These are phyloP conservation scores for Pedinophyceae sp. DNA, from an alignment of 139 green algal genomes.

Conservation along the genomic window DNA sequence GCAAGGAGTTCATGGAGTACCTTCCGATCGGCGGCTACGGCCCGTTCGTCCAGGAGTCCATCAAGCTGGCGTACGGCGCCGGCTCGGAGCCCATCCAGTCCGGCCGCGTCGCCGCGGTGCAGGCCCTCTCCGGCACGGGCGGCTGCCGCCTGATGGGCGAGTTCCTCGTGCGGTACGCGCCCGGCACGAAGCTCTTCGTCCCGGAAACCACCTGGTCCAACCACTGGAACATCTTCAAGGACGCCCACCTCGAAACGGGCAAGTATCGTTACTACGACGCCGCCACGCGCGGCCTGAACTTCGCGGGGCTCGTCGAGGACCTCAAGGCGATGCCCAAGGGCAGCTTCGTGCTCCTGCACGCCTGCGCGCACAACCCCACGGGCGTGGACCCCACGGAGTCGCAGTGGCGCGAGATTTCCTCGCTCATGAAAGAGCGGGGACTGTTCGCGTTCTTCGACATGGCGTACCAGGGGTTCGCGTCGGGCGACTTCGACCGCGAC, in stretches of 20 bases:
- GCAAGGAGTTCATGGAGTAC: slow-evolving; percentile 72
- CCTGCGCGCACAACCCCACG: slow-evolving; percentile 85
- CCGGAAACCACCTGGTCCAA: slow-evolving; percentile 54
- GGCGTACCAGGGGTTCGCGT: slow-evolving; percentile 87
- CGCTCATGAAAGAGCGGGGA: slow-evolving; percentile 43
- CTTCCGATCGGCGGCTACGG: slow-evolving; percentile 62
- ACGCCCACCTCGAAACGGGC: slow-evolving; percentile 21
- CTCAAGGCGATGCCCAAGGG: slow-evolving; percentile 41
- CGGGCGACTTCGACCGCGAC: slow-evolving; percentile 61
- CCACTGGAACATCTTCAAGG: slow-evolving; percentile 64
- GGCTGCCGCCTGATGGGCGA: slow-evolving; percentile 71
- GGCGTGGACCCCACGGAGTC: slow-evolving; percentile 73
- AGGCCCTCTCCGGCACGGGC: slow-evolving; percentile 64
- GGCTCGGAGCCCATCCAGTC: slow-evolving; percentile 16
- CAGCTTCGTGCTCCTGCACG: slow-evolving; percentile 74
- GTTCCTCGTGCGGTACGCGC: slow-evolving; percentile 45
- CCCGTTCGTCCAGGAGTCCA: slow-evolving; percentile 45
- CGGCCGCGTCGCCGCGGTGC: slow-evolving; percentile 46
- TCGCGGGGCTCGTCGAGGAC: slow-evolving; percentile 64
- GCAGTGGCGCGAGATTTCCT: slow-evolving; percentile 56
- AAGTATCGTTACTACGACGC: slow-evolving; percentile 72
- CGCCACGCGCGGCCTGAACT: slow-evolving; percentile 63
- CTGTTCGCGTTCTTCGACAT: slow-evolving; percentile 86
- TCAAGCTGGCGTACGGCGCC: slow-evolving; percentile 74
- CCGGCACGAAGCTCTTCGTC: slow-evolving; percentile 24